Base-by-base conservation (phyloP, 805 yeast species). In the Schwanniomyces occidentalis region DNA sequence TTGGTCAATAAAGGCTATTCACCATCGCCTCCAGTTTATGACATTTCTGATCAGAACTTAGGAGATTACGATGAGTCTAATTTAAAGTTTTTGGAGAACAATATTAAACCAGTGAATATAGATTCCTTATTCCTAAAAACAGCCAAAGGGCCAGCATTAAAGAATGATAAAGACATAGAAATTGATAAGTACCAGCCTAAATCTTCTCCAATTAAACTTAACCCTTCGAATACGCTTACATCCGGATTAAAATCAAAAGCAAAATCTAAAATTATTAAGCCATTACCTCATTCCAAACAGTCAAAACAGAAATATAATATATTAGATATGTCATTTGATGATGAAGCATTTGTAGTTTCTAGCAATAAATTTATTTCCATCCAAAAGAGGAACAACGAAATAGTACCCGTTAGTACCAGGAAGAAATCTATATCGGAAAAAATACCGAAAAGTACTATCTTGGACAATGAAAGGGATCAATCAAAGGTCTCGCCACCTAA, bases 61-160 rank as follows among this genome's bases (percentile, higher is more conserved):
- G 69, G 68, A 13, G 69, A 63, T 24, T 63, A 64, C 32, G 63
- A 54, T 5, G 70, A 61, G 35, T 45, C 47, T 3, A 56, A 63
- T 36, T 20, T 64, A 4, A 49, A 54, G 3, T 53, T 42, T 27
- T 37, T 59, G 19, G 69, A 64, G 18, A 21, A 30, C 19, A 25
- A 42, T 33, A 29, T 37, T 21, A 16, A 4, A 15, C 27, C 32
- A 28, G 25, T 10, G 15, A 28, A 30, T 12, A 27, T 8, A 5
- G 8, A n/a, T n/a, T n/a, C n/a, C n/a, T n/a, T n/a, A n/a, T n/a
- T n/a, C n/a, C n/a, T n/a, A n/a, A n/a, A n/a, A n/a, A n/a, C n/a
- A n/a, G n/a, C n/a, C n/a, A n/a, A n/a, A n/a, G n/a, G n/a, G n/a
- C n/a, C n/a, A 20, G 9, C 22, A 20, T 10, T 10, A 5, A 12